Conservation (phyloP, 139 green algal genomes). For the Coelastrella sp. region DNA sequence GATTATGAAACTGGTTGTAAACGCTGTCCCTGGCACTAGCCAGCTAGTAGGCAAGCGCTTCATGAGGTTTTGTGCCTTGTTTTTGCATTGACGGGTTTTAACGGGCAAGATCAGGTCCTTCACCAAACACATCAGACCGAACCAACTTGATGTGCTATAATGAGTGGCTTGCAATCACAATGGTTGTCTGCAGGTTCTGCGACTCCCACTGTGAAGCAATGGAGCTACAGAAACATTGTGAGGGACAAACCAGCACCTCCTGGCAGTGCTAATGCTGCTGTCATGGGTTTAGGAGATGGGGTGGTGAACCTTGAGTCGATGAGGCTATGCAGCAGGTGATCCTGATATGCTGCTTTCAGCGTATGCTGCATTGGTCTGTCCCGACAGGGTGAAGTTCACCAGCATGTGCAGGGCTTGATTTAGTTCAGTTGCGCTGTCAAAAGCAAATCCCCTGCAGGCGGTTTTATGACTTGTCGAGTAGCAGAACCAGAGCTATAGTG, state of each 20-base stretch:
- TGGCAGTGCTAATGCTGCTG: background rate
- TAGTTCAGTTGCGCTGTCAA: too few relatives aligned
- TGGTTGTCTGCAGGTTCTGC: background rate
- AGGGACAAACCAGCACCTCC: background rate
- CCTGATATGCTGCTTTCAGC: background rate
- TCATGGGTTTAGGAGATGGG: slow-evolving; percentile 11
- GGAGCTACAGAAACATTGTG: slow-evolving; percentile 23
- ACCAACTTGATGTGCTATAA: background rate
- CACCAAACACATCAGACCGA: background rate
- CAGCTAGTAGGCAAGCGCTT: too few relatives aligned
- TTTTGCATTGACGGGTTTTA: too few relatives aligned
- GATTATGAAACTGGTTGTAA: too few relatives aligned
- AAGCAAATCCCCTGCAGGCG: too few relatives aligned
- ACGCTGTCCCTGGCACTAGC: too few relatives aligned
- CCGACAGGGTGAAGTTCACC: background rate
- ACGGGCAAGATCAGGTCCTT: too few relatives aligned
- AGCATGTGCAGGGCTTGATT: too few relatives aligned
- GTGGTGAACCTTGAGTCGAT: slow-evolving; percentile 39
- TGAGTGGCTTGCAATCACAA: too few relatives aligned
- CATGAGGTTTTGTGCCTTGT: too few relatives aligned
- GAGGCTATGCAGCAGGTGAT: slow-evolving; percentile 29
- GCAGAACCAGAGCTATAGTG: too few relatives aligned
- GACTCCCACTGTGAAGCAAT: slow-evolving; percentile 12
- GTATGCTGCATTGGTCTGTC: background rate
- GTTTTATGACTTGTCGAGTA: too few relatives aligned